Base-by-base conservation (phyloP, 208 protist species). In the Naegleria gruberi region DNA sequence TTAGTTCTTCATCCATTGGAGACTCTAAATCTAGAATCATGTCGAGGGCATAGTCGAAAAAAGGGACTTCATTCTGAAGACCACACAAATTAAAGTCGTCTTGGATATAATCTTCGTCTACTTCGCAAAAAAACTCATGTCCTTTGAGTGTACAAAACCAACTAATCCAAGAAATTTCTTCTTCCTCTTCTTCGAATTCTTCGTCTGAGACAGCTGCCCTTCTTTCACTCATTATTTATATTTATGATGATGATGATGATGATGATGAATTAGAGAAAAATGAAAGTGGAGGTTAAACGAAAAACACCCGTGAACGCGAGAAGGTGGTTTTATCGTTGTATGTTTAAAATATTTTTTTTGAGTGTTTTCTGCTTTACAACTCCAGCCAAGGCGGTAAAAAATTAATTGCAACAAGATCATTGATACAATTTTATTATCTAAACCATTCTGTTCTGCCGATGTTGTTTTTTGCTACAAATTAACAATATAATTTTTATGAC, bases 51-150 rank as follows among this genome's bases (percentile, higher is more conserved):
- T 97, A 97, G 90, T 99, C 95, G 91, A 99, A 99, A 92, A 98
- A 97, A 34, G 98, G 96, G 19, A 99, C 98, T 91, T 98, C 95
- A 2, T 93, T 95, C 19, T 94, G 94, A 23, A 98, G 92, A 4
- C 98, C 97, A 6, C 96, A 99, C 44, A 99, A 93, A 94, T 99
- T 99, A 92, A 99, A 99, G 85, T 99, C 97, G 90, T 99, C 98
- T 74, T 95, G 91, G 87, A 99, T 99, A 91, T 97, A 99, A 74
- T 99, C 97, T 47, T 98, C 96, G 65, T 99, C 98, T 1, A 99
- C 97, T 90, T 97, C 95, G 92, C 95, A 97, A 94, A 99, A 99
- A 91, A 99, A 99, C 92, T 99, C 98, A 83, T 99, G 99, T 45
- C 98, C 98, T 90, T 98, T 98, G 87, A 99, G 91, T 46, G 96